Evolutionary conservation across 1,284 basidiomycete species (phyloP).

Genomic region (Trichosporon coremiiforme): DNA sequence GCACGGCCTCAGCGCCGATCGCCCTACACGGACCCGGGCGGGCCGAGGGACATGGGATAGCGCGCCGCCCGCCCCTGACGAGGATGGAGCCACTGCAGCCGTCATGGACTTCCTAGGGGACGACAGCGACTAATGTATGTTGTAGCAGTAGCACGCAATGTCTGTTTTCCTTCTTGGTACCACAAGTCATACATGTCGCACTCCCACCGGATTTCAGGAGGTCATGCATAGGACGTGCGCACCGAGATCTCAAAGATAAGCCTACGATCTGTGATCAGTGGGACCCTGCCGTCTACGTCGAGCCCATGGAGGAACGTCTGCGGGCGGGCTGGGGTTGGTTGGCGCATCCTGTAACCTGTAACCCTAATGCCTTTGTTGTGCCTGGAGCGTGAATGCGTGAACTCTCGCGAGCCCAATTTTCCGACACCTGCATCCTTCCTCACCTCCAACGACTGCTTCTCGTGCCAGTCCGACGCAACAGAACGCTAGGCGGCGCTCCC

Average conservation of each 20-base stretch:
- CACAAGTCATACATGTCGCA: neutral
- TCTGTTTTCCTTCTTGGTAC: neutral
- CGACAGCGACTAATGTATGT: slow-evolving; percentile 25
- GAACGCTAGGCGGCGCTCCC: neutral
- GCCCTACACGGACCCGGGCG: slow-evolving; percentile 22
- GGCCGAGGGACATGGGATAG: neutral
- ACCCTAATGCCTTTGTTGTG: slow-evolving; percentile 5
- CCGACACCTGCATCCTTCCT: slow-evolving; percentile 5
- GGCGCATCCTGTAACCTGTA: neutral
- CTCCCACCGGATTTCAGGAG: neutral
- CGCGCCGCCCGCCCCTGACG: neutral
- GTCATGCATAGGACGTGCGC: neutral
- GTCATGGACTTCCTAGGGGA: slow-evolving; percentile 31
- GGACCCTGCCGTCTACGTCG: neutral
- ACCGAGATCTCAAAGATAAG: neutral
- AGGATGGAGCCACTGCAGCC: slow-evolving; percentile 27
- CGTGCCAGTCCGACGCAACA: neutral
- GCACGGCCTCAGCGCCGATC: slow-evolving; percentile 39
- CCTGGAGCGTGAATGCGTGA: neutral
- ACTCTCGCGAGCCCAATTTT: neutral
- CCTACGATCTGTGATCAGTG: neutral
- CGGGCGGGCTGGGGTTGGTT: neutral
- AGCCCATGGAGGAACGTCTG: neutral
- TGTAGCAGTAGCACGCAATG: neutral
- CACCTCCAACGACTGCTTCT: neutral